Evolutionary conservation across 441 rosid genomes (phyloP), one percentile per base, ranked within the genome.

Genomic region (Pelargonium cotyledonis): DNA sequence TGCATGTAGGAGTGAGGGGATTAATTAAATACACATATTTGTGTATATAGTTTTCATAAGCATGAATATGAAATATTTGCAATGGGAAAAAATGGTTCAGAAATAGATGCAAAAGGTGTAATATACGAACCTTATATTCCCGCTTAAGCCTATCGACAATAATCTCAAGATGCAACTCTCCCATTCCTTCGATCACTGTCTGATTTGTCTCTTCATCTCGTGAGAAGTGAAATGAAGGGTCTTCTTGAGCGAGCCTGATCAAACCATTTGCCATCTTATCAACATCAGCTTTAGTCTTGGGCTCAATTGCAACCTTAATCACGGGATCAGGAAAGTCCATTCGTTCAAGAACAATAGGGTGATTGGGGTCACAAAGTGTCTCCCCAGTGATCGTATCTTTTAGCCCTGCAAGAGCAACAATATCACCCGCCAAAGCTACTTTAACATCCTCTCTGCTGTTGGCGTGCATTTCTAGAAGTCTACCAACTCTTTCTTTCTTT

Each of bases 261-360:
- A 94, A 74, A 61, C 95, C 97, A 6, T 67, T 75, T 0, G 86
- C 96, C 99, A 94, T 91, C 81, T 87, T 94, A 78, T 91, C 96
- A 8, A 89, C 75, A 70, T 91, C 96, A 8, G 97, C 97, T 85
- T 94, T 94, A 23, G 97, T 91, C 83, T 91, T 91, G 46, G 97
- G 96, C 78, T 94, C 99, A 65, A 94, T 94, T 4, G 97, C 96
- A 58, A 94, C 94, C 84, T 94, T 94, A 69, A 94, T 94, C 70
- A 94, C 97, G 26, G 95, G 97, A 80, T 94, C 96, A 23, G 97
- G 99, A 85, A 94, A 91, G 82, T 94, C 96, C 99, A 91, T 94
- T 58, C 95, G 82, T 77, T 94, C 97, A 57, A 94, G 97, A 62
- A 91, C 84, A 58, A 94, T 78, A 0, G 92, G 96, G 75, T 74